A percentile compares a stretch with the other conserved stretches of the same genome.
Conservation (phyloP, 2,329 filamentous ascomycete species). For the Stachybotrys chlorohalonatus region DNA sequence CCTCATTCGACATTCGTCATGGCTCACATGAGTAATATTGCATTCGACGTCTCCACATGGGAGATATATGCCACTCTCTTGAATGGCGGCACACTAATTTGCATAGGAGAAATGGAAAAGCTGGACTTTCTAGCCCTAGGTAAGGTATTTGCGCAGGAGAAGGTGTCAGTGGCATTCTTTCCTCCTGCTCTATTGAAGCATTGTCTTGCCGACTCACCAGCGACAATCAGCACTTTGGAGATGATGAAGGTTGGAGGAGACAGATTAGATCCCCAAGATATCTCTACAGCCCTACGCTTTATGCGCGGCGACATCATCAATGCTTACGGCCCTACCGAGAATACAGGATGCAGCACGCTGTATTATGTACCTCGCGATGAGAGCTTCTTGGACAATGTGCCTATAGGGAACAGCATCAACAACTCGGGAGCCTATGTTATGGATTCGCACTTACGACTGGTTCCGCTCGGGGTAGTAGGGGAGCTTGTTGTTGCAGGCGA, state of each 20-base stretch:
- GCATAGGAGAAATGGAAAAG: slow-evolving; percentile 7
- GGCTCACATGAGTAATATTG: slow-evolving; percentile 3
- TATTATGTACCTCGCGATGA: slow-evolving; percentile 1
- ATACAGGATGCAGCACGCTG: slow-evolving; percentile 4
- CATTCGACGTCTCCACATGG: slow-evolving; percentile 4
- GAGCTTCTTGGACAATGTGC: slow-evolving; percentile 7
- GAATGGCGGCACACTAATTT: slow-evolving; percentile 10
- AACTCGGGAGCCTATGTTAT: slow-evolving; percentile 13
- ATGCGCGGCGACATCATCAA: slow-evolving; percentile 4
- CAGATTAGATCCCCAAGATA: slow-evolving; percentile 5
- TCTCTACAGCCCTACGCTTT: neutral
- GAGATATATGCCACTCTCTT: slow-evolving; percentile 8
- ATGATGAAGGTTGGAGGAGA: slow-evolving; percentile 8
- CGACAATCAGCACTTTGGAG: slow-evolving; percentile 3
- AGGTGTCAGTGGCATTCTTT: slow-evolving; percentile 3
- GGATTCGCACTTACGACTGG: slow-evolving; percentile 11
- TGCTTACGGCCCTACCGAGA: slow-evolving; percentile 10
- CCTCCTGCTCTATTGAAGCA: slow-evolving; percentile 8
- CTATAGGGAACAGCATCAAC: slow-evolving; percentile 9
- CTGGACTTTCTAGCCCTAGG: slow-evolving; percentile 6
- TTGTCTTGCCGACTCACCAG: slow-evolving; percentile 3
- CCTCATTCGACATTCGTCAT: neutral
- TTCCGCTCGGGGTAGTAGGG: slow-evolving; percentile 15
- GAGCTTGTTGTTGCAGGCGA: slow-evolving; percentile 18
- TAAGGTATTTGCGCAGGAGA: slow-evolving; percentile 2